Conservation (phyloP, 345 rosid species). For the Rhodomyrtus tomentosa region DNA sequence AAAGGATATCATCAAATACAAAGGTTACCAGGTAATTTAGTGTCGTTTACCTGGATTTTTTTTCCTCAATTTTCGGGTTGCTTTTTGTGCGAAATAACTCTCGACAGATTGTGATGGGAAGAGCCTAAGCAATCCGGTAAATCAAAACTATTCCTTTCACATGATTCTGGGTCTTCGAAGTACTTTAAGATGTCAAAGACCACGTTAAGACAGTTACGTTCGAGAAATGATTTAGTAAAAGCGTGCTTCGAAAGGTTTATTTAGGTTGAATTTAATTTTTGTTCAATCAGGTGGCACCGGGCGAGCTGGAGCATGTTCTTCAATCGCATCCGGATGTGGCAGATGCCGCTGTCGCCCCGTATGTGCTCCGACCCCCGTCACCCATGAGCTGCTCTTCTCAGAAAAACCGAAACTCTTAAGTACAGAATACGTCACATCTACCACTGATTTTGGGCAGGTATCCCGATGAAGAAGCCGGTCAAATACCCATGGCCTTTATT, state of each 20-base stretch:
- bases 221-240: neutral
- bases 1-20: conserved; percentile 57
- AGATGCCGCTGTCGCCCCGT: conserved; percentile 55
- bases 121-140: neutral
- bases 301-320: conserved; percentile 48
- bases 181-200: neutral
- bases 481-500: conserved; percentile 40
- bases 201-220: neutral
- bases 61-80: neutral
- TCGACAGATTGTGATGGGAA: neutral
- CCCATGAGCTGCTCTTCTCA: neutral
- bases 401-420: neutral
- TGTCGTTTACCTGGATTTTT: neutral
- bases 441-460: conserved; percentile 15
- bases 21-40: conserved; percentile 47
- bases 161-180: neutral
- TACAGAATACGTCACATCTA: neutral
- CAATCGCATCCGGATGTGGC: conserved; percentile 35
- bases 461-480: conserved; percentile 47
- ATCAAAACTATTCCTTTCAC: neutral
- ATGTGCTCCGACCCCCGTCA: neutral
- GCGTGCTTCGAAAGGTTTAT: neutral
- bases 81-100: neutral
- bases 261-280: neutral
- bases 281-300: conserved; percentile 37